These are phyloP conservation scores for Discostella stelligeroides DNA, from an alignment of 108 stramenopile species.

Conservation along the genomic window DNA sequence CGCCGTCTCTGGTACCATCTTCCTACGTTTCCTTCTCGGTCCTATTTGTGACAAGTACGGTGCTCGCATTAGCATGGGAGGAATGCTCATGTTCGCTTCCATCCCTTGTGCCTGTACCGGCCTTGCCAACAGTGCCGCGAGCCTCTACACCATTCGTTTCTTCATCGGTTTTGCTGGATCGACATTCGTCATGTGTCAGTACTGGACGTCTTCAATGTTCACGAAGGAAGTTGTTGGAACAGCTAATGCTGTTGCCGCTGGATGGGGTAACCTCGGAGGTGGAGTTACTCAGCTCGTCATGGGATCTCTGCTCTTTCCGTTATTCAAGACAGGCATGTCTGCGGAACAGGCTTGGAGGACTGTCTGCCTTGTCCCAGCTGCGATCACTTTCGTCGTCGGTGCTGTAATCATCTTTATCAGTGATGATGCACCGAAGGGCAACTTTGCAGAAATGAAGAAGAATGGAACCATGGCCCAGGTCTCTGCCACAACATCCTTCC, in stretches of 20 bases:
- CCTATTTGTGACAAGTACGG: conserved; percentile 85
- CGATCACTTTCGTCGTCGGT: conserved; percentile 55
- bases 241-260: conserved; percentile 77
- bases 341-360: conserved; percentile 79
- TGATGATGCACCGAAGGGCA: conserved; percentile 89
- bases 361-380: conserved; percentile 76
- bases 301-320: conserved; percentile 66
- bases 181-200: conserved; percentile 88
- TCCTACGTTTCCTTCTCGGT: conserved; percentile 74
- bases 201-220: conserved; percentile 86
- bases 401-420: conserved; percentile 50
- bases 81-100: conserved; percentile 54
- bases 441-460: conserved; percentile 74
- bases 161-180: conserved; percentile 85
- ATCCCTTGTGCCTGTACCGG: conserved; percentile 79
- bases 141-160: conserved; percentile 65
- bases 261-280: conserved; percentile 86
- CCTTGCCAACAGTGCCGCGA: conserved; percentile 59
- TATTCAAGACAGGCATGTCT: conserved; percentile 63
- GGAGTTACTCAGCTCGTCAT: conserved; percentile 81
- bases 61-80: conserved; percentile 67
- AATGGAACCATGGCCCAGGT: conserved; percentile 77
- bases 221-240: conserved; percentile 83
- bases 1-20: conserved; percentile 69
- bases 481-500: conserved; percentile 71